These are phyloP conservation scores for Plasmopara muralis DNA, from an alignment of 352 stramenopile species.

Conservation along the genomic window DNA sequence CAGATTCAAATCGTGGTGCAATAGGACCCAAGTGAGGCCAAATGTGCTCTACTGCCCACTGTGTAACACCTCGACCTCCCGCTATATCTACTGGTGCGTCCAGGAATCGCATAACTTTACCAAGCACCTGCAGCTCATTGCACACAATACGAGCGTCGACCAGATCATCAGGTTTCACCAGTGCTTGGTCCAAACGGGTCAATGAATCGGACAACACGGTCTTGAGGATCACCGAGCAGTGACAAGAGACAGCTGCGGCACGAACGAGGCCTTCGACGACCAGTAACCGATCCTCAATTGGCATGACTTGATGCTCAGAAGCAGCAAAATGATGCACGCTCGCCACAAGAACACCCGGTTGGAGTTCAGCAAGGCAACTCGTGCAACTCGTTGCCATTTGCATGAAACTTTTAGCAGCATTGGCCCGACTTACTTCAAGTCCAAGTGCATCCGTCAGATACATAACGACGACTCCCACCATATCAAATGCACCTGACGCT, in stretches of 20 bases:
- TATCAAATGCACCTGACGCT: slow-evolving; percentile 28
- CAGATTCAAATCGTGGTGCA: slow-evolving; percentile 26
- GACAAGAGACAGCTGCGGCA: slow-evolving; percentile 33
- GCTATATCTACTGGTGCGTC: slow-evolving; percentile 48
- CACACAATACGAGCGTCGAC: slow-evolving; percentile 22
- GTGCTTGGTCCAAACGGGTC: slow-evolving; percentile 37
- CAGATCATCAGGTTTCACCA: slow-evolving; percentile 20
- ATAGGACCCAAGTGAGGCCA: slow-evolving; percentile 57
- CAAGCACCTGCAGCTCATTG: slow-evolving; percentile 60
- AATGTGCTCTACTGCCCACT: slow-evolving; percentile 40
- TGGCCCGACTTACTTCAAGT: slow-evolving; percentile 27
- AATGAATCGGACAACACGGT: slow-evolving; percentile 42
- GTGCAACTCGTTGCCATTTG: slow-evolving; percentile 52
- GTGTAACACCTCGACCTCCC: slow-evolving; percentile 40
- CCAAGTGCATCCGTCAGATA: slow-evolving; percentile 50
- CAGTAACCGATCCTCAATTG: slow-evolving; percentile 48
- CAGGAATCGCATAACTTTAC: slow-evolving; percentile 61
- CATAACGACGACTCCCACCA: slow-evolving; percentile 36
- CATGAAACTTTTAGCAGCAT: slow-evolving; percentile 68
- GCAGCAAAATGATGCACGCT: slow-evolving; percentile 41
- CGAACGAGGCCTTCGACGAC: slow-evolving; percentile 64
- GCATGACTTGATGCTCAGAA: slow-evolving; percentile 21
- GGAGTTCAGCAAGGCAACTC: slow-evolving; percentile 37
- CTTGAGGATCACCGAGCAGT: slow-evolving; percentile 50
- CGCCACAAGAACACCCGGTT: slow-evolving; percentile 33